phyloP scores from a whole-genome alignment of 202 grass and related monocot species.

The Carex sylvatica region DNA sequence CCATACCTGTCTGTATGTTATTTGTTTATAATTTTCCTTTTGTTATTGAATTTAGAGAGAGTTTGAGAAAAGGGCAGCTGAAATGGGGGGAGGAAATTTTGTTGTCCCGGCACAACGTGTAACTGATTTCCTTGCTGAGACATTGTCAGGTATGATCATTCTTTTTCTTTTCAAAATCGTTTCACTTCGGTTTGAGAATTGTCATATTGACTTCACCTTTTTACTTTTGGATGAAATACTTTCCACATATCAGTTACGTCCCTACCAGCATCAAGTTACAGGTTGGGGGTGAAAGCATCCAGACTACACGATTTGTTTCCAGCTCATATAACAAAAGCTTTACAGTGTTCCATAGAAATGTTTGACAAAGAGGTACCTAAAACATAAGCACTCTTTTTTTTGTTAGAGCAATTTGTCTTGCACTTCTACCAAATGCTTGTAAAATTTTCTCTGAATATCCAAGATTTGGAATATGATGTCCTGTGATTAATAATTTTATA shows the following conservation, averaged over 20 bases:
- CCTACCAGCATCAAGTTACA: constrained; percentile 90
- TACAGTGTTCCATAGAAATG: constrained; percentile 68
- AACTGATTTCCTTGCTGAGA: constrained; percentile 83
- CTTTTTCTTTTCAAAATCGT: constrained; percentile 10
- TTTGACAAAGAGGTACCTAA: constrained; percentile 73
- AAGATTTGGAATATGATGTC: constrained; percentile 8
- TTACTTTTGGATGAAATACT: background rate
- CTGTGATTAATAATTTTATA: constrained; percentile 25
- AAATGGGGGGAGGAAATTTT: constrained; percentile 90
- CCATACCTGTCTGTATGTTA: background rate
- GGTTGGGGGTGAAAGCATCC: constrained; percentile 69
- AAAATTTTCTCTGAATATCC: background rate
- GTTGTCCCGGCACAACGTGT: constrained; percentile 82
- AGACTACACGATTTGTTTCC: constrained; percentile 86
- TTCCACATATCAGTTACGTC: constrained; percentile 44
- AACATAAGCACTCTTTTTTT: background rate
- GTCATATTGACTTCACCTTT: constrained; percentile 21
- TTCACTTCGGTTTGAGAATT: constrained; percentile 20
- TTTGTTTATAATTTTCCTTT: background rate
- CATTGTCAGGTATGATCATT: constrained; percentile 62
- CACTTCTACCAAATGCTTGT: background rate
- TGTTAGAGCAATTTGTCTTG: constrained; percentile 10
- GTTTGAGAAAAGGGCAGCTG: constrained; percentile 83
- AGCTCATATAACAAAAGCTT: constrained; percentile 69
- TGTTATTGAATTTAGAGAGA: constrained; percentile 58